Evolutionary conservation across 108 stramenopile genomes (phyloP).

Genomic region (Skeletonema marinoi): DNA sequence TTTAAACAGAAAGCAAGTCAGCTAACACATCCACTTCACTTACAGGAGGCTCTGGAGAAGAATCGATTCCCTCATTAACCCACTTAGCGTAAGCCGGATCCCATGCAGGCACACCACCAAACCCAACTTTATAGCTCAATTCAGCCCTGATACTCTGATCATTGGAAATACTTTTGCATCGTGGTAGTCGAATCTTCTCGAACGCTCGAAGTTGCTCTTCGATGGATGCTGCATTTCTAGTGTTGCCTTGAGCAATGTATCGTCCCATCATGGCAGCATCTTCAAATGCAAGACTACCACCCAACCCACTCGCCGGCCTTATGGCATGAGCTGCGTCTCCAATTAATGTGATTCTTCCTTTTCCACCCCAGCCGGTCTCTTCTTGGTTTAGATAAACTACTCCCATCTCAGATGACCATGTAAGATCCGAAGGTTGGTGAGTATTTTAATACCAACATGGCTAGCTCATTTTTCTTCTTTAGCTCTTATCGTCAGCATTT

Average conservation of each 20-base stretch:
- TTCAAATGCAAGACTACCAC: constrained; percentile 46
- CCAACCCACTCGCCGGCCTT: constrained; percentile 37
- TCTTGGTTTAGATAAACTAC: constrained; percentile 8
- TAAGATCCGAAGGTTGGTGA: neutral
- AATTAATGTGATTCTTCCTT: constrained; percentile 37
- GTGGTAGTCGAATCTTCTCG: constrained; percentile 20
- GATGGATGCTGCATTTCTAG: neutral
- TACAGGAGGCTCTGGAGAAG: constrained; percentile 8
- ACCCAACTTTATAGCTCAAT: neutral
- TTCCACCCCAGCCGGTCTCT: constrained; percentile 38
- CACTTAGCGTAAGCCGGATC: constrained; percentile 8
- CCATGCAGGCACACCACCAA: neutral
- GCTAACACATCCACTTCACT: constrained; percentile 14
- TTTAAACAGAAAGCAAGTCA: constrained; percentile 3
- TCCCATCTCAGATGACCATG: neutral
- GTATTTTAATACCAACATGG: constrained; percentile 1
- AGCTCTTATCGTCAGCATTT: neutral
- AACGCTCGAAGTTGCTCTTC: constrained; percentile 18
- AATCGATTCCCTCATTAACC: constrained; percentile 9
- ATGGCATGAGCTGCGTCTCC: constrained; percentile 48
- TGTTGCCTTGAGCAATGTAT: neutral
- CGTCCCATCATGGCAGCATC: constrained; percentile 40
- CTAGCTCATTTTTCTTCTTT: neutral
- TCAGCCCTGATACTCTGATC: constrained; percentile 20
- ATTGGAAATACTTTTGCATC: constrained; percentile 22